Evolutionary conservation across 202 grass and related monocot species (phyloP).

Genomic region (Zoysia matrella): DNA sequence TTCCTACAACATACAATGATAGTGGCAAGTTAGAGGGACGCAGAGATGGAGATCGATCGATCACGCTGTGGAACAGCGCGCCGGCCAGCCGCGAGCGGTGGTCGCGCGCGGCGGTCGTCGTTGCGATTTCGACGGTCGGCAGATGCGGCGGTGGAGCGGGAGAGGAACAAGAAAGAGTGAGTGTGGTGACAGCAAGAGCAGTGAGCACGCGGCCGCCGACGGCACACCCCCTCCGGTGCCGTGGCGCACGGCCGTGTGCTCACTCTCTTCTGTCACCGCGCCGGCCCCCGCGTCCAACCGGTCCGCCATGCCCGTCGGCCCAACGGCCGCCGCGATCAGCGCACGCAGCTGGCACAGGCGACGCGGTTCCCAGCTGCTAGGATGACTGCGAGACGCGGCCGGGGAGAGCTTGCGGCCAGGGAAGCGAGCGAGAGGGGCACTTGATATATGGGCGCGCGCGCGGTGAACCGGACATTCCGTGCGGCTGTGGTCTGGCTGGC

Average conservation of each 20-base stretch:
- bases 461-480: background rate
- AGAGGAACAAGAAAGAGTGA: background rate
- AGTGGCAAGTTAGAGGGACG: background rate
- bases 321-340: conserved; percentile 30
- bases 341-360: background rate
- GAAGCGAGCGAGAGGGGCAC: conserved; percentile 42
- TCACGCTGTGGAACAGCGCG: too few species aligned
- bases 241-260: conserved; percentile 62
- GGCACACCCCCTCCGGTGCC: conserved; percentile 52
- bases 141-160: background rate
- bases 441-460: background rate
- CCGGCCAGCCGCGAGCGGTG: conserved; percentile 31
- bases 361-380: background rate
- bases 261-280: conserved; percentile 73
- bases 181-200: conserved; percentile 62
- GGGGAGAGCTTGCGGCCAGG: background rate
- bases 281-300: background rate
- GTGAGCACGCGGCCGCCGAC: conserved; percentile 73
- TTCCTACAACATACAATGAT: conserved; percentile 34
- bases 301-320: background rate
- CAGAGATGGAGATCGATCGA: too few species aligned
- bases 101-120: conserved; percentile 11
- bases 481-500: background rate
- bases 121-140: background rate
- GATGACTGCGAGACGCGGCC: background rate